Conservation (phyloP, 306 rosid genomes). For the Calophaca sinica region DNA sequence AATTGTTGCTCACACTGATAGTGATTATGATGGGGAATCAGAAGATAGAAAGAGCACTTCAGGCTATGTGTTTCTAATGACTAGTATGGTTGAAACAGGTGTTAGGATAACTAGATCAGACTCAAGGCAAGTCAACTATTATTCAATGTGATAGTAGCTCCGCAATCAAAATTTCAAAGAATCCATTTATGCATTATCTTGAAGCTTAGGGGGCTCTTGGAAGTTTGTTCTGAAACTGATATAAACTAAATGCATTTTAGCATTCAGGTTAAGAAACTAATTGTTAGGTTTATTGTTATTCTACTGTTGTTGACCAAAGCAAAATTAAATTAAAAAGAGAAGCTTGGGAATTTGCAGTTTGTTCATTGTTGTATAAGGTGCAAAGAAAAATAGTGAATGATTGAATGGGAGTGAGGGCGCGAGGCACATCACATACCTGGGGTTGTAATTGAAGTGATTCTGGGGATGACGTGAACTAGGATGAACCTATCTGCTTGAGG, state of each 20-base stretch:
- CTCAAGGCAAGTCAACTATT: neutral
- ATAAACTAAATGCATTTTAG: neutral
- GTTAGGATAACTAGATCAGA: neutral
- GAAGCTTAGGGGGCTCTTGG: too few species aligned
- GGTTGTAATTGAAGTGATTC: conserved; percentile 72
- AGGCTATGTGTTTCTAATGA: neutral
- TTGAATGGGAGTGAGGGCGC: neutral
- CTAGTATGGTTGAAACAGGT: neutral
- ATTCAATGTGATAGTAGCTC: neutral
- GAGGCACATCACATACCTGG: conserved; percentile 44
- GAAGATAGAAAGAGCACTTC: neutral
- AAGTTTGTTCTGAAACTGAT: neutral
- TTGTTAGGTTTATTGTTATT: neutral
- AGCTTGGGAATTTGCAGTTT: neutral
- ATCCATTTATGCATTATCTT: neutral
- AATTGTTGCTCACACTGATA: neutral
- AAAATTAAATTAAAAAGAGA: neutral
- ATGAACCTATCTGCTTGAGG: conserved; percentile 76
- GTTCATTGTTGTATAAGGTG: neutral
- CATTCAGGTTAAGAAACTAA: neutral
- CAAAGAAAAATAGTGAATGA: neutral
- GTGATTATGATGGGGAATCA: neutral
- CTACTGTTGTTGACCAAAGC: neutral
- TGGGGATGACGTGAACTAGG: conserved; percentile 86
- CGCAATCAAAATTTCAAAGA: neutral